Percentiles rank a stretch among this genome's conserved stretches.
These are phyloP conservation scores for Aspergillus fumigatiaffinis DNA, from an alignment of 2,329 filamentous ascomycete genomes.

Conservation along the genomic window DNA sequence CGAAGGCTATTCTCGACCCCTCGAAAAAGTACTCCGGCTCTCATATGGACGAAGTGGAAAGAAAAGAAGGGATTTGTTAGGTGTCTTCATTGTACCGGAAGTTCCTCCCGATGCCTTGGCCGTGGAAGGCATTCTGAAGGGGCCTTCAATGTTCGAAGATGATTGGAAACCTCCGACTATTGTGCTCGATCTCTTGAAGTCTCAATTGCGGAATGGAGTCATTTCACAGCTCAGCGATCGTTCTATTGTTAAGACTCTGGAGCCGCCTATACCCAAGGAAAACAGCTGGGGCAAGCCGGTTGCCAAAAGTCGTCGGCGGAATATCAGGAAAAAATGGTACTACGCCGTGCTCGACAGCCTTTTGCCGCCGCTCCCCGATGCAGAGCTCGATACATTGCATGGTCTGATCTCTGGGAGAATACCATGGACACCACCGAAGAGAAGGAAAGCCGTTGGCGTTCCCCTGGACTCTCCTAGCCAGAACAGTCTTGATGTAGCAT, in stretches of 20 bases:
- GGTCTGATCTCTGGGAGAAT: constrained; percentile 30
- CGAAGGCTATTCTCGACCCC: constrained; percentile 48
- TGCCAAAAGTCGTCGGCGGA: constrained; percentile 26
- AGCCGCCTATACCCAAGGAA: constrained; percentile 30
- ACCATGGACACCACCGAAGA: constrained; percentile 28
- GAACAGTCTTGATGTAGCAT: constrained; percentile 18
- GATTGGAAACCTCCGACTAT: constrained; percentile 34
- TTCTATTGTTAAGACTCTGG: constrained; percentile 20
- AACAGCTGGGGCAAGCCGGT: constrained; percentile 37
- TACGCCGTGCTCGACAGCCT: constrained; percentile 23
- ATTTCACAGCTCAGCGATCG: constrained; percentile 21
- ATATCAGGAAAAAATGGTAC: constrained; percentile 39
- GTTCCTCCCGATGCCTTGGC: constrained; percentile 19
- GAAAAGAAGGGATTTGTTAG: constrained; percentile 48
- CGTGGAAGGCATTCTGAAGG: constrained; percentile 16
- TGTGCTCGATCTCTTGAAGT: constrained; percentile 30
- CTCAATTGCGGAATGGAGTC: constrained; percentile 30
- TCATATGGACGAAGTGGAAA: constrained; percentile 57
- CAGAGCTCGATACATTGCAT: constrained; percentile 32
- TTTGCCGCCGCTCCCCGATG: constrained; percentile 38
- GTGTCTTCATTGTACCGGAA: constrained; percentile 27
- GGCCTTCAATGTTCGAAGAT: constrained; percentile 20
- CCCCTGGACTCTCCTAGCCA: background rate
- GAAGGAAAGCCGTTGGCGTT: constrained; percentile 16
- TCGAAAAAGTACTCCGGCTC: constrained; percentile 51